Conservation (phyloP, 768 basidiomycete species). For the Agrocybe praecox region DNA sequence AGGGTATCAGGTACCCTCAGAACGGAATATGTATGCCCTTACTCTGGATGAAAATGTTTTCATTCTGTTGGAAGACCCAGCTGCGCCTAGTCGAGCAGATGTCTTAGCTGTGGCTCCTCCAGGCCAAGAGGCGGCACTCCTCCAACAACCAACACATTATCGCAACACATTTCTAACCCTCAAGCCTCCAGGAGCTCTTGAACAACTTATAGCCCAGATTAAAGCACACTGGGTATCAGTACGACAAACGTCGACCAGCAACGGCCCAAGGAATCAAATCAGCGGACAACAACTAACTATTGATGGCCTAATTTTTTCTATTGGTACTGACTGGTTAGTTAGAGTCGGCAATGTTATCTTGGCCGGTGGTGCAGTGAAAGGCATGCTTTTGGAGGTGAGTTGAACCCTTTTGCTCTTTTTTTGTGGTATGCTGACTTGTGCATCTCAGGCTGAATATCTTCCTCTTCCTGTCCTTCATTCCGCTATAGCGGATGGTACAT, state of each 20-base stretch:
- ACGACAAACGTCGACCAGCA: constrained; percentile 41
- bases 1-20: constrained; percentile 50
- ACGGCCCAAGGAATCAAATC: constrained; percentile 31
- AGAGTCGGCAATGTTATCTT: constrained; percentile 78
- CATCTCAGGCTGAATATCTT: constrained; percentile 76
- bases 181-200: constrained; percentile 71
- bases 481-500: constrained; percentile 65
- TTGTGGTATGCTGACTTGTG: constrained; percentile 1
- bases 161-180: constrained; percentile 79
- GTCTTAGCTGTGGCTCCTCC: constrained; percentile 48
- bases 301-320: constrained; percentile 73
- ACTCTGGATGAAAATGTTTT: constrained; percentile 84
- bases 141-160: constrained; percentile 63
- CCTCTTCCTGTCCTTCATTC: constrained; percentile 72
- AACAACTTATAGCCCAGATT: constrained; percentile 73
- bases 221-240: constrained; percentile 78
- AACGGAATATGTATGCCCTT: constrained; percentile 74
- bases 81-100: constrained; percentile 69
- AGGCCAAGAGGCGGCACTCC: constrained; percentile 41
- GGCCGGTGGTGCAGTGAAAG: constrained; percentile 73
- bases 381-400: constrained; percentile 81
- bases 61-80: constrained; percentile 76
- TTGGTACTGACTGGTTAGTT: constrained; percentile 83
- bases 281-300: constrained; percentile 66
- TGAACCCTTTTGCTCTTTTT: not conserved